A percentile compares a stretch with the other conserved stretches of the same genome.
phyloP scores from a whole-genome alignment of 139 green algal species.

The Chloropicon primus region DNA sequence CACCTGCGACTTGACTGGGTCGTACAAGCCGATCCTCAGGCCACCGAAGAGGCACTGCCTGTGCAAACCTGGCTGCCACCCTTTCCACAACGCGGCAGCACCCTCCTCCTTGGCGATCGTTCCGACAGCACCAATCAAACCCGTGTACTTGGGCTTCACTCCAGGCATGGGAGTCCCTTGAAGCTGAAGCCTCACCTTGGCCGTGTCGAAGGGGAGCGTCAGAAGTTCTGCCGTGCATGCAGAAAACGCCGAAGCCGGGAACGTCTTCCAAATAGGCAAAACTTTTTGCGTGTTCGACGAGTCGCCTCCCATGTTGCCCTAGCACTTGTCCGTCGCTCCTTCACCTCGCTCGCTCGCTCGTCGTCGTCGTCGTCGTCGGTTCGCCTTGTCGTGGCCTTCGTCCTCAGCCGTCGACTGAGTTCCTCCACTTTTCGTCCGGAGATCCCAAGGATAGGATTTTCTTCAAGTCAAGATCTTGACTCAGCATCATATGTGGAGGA shows the following conservation, averaged over 20 bases:
- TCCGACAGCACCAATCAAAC: constrained; percentile 75
- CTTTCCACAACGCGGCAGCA: constrained; percentile 77
- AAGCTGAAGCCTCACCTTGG: constrained; percentile 91
- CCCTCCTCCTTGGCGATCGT: constrained; percentile 90
- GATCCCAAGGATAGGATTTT: no score
- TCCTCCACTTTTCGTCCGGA: no score
- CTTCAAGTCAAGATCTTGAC: no score
- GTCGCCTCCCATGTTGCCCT: neutral
- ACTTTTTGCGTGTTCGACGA: neutral
- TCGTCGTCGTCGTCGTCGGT: no score
- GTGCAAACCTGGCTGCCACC: constrained; percentile 79
- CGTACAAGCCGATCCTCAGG: constrained; percentile 93
- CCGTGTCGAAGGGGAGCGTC: constrained; percentile 85
- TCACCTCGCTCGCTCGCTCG: no score
- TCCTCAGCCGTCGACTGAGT: no score
- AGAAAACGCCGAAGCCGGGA: neutral
- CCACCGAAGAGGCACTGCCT: constrained; percentile 89
- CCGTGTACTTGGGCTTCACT: constrained; percentile 24
- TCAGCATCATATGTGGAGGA: no score
- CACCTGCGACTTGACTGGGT: constrained; percentile 51
- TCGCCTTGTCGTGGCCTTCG: no score
- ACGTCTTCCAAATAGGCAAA: neutral
- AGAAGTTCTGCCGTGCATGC: constrained; percentile 8
- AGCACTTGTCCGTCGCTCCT: neutral
- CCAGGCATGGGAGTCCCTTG: constrained; percentile 34